These are phyloP conservation scores for Scopulariopsis brevicaulis DNA, from an alignment of 2,329 filamentous ascomycete genomes.

Conservation along the genomic window DNA sequence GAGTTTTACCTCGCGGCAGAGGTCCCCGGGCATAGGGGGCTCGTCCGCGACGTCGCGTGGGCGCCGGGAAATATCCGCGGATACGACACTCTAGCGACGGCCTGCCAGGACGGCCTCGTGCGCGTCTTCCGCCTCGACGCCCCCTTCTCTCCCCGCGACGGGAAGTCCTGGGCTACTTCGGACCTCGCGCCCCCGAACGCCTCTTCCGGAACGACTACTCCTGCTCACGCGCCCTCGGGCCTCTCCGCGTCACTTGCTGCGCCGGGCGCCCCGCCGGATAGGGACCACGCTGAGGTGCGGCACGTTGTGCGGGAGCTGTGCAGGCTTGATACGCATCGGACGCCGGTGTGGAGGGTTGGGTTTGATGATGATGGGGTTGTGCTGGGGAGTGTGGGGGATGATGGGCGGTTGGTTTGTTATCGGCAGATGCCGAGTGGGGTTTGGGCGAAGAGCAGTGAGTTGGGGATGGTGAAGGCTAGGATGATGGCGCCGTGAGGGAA, in stretches of 20 bases:
- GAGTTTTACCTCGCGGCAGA: conserved; percentile 80
- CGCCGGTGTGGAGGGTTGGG: conserved; percentile 63
- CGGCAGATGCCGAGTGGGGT: conserved; percentile 44
- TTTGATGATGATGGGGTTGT: conserved; percentile 64
- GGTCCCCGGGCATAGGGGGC: conserved; percentile 58
- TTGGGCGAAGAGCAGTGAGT: conserved; percentile 50
- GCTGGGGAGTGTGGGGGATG: conserved; percentile 65
- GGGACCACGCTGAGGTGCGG: conserved; percentile 24
- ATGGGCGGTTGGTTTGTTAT: conserved; percentile 55
- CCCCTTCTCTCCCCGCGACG: conserved; percentile 30
- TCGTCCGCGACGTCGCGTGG: conserved; percentile 87
- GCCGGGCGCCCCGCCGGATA: conserved; percentile 1
- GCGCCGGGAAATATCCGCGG: conserved; percentile 83
- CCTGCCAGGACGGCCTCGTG: conserved; percentile 83
- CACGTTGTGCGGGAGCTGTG: conserved; percentile 55
- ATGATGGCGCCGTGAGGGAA: conserved; percentile 28
- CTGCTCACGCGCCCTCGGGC: conserved; percentile 14
- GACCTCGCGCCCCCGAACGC: conserved; percentile 22
- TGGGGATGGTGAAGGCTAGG: conserved; percentile 44
- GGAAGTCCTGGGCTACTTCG: conserved; percentile 34
- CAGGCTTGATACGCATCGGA: conserved; percentile 54
- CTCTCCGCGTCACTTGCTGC: conserved; percentile 5
- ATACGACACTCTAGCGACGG: conserved; percentile 82
- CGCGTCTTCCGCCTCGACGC: conserved; percentile 78
- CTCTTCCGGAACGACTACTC: conserved; percentile 15